Percentiles rank a stretch among this genome's conserved stretches.
Evolutionary conservation across 441 rosid genomes (phyloP).

Genomic region (Gossypium armourianum): DNA sequence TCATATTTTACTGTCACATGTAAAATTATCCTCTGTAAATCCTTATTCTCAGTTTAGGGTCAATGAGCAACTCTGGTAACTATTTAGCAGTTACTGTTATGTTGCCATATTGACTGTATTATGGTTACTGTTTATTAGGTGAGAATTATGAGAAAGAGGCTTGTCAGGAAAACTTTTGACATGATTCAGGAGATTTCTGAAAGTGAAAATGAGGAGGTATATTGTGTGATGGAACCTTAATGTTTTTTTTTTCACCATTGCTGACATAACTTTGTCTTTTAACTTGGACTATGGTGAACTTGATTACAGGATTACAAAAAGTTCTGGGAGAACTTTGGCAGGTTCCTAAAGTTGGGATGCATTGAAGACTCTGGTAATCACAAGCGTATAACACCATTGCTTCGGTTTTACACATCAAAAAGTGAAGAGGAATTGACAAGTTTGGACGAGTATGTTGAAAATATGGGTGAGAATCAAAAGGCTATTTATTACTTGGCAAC

Average conservation of each 20-base stretch:
- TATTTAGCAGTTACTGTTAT: not conserved
- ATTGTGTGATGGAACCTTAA: not conserved
- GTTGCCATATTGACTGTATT: not conserved
- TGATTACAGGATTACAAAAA: conserved; percentile 74
- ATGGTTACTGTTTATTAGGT: conserved; percentile 29
- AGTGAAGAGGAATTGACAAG: conserved; percentile 70
- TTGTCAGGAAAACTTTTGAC: conserved; percentile 85
- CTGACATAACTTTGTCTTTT: not conserved
- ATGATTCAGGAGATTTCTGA: conserved; percentile 85
- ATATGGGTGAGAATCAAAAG: conserved; percentile 87
- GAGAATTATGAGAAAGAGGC: conserved; percentile 94
- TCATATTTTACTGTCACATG: not conserved
- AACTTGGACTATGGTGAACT: not conserved
- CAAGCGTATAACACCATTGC: conserved; percentile 73
- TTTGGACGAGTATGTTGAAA: conserved; percentile 77
- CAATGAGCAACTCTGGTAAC: not conserved
- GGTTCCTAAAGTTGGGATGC: conserved; percentile 79
- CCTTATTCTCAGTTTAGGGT: not conserved
- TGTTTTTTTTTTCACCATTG: conserved; percentile 4
- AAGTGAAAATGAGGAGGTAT: conserved; percentile 82
- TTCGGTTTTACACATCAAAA: conserved; percentile 70
- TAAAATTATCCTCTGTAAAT: not conserved
- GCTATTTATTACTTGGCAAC: conserved; percentile 81
- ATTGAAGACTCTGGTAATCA: conserved; percentile 89
- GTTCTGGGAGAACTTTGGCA: conserved; percentile 93